A percentile compares a stretch with the other conserved stretches of the same genome.
Evolutionary conservation across 768 basidiomycete species (phyloP).

Genomic region (Udeniomyces megalosporus): DNA sequence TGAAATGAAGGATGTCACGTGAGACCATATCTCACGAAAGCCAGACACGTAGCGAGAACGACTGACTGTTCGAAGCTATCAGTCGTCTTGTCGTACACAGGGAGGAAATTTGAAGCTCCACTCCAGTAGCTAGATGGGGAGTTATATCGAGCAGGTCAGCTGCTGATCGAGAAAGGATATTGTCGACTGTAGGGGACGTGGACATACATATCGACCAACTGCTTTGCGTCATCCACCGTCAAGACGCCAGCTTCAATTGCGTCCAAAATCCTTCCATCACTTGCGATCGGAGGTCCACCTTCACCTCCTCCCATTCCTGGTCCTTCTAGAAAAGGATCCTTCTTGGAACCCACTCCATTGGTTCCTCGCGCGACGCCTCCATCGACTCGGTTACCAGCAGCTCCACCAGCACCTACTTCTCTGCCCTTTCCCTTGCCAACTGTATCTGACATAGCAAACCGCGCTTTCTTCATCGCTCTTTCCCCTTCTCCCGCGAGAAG

Average conservation of each 20-base stretch:
- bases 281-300: slow-evolving; percentile 44
- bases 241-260: slow-evolving; percentile 35
- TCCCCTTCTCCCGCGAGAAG: not conserved
- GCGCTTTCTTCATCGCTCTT: not conserved
- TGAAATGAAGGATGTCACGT: too few species aligned
- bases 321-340: slow-evolving; percentile 45
- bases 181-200: not conserved
- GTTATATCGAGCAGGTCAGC: not conserved
- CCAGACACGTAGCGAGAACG: not conserved
- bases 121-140: slow-evolving; percentile 2
- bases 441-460: not conserved
- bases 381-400: slow-evolving; percentile 5
- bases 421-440: not conserved
- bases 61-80: slow-evolving; percentile 61
- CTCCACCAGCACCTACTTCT: not conserved
- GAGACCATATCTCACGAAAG: not conserved
- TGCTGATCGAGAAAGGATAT: not conserved
- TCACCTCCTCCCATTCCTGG: not conserved
- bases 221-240: slow-evolving; percentile 63
- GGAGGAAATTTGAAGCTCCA: slow-evolving; percentile 59
- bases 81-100: slow-evolving; percentile 64
- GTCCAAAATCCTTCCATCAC: slow-evolving; percentile 38
- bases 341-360: slow-evolving; percentile 31
- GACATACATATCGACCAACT: slow-evolving; percentile 66
- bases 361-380: slow-evolving; percentile 3